phyloP scores from a whole-genome alignment of 2,329 filamentous ascomycete genomes.

The Sarocladium brachiariae region DNA sequence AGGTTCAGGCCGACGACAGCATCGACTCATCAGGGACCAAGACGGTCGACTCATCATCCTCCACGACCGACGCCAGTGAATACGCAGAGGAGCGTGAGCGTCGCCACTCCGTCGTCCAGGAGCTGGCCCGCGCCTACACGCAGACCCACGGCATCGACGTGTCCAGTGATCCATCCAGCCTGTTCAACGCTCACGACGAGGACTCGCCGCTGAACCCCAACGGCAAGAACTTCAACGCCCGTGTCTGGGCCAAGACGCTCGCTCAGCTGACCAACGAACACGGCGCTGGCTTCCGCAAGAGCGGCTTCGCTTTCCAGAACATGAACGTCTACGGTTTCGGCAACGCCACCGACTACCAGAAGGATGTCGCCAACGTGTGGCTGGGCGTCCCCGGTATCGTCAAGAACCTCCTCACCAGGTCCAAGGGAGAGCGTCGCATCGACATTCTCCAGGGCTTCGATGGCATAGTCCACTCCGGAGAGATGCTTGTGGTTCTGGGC shows the following conservation, averaged over 20 bases:
- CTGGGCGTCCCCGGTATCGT: slow-evolving; percentile 17
- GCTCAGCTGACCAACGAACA: slow-evolving; percentile 15
- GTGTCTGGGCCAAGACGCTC: slow-evolving; percentile 23
- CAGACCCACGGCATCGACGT: slow-evolving; percentile 28
- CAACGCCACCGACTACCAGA: slow-evolving; percentile 39
- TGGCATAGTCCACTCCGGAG: slow-evolving; percentile 43
- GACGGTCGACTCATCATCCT: slow-evolving; percentile 10
- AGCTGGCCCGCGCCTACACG: slow-evolving; percentile 45
- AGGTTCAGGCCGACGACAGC: not conserved
- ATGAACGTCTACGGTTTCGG: slow-evolving; percentile 40
- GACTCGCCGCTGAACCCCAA: slow-evolving; percentile 24
- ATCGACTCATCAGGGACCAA: not conserved
- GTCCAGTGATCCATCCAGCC: not conserved
- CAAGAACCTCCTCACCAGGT: slow-evolving; percentile 5
- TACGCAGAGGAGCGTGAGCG: slow-evolving; percentile 36
- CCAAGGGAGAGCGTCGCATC: slow-evolving; percentile 4
- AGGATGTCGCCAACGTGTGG: slow-evolving; percentile 26
- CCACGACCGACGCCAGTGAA: slow-evolving; percentile 24
- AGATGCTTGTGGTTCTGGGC: slow-evolving; percentile 50
- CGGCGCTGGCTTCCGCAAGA: slow-evolving; percentile 16
- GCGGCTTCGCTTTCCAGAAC: slow-evolving; percentile 32
- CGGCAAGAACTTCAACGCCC: slow-evolving; percentile 38
- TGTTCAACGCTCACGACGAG: slow-evolving; percentile 13
- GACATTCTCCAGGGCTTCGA: slow-evolving; percentile 44
- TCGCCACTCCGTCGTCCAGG: slow-evolving; percentile 41